Base-by-base conservation (phyloP, 768 basidiomycete genomes). In the Kwoniella europaea region DNA sequence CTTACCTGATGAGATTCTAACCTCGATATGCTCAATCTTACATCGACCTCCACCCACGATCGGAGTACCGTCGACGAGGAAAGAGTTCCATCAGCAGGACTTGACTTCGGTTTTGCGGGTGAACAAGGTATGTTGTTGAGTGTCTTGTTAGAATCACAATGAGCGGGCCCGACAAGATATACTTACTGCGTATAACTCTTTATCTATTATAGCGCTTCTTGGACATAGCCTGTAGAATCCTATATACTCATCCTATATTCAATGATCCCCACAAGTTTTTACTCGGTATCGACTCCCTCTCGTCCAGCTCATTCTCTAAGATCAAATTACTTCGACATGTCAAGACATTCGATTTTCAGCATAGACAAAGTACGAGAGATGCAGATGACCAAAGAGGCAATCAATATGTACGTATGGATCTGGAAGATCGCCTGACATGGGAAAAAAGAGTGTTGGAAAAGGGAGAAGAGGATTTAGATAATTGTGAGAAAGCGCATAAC, bases 81-180 rank as follows among this genome's bases (percentile, higher is more conserved):
- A 1, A 41, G 29, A 27, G n/a, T 59, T 29, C 27, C 57, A 59
- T 59, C 57, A 59, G n/a, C 57, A 59, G 0, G 57, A 41, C 29
- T n/a, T 59, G 29, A 59, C 57, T 27, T 29, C 57, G 57, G 9
- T 59, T 3, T 29, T 59, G 27, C 57, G 57, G 29, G 57, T 59
- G 10, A 59, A 59, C 57, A 59, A 59, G 57, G 57, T 59, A n/a
- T 15, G 57, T 59, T 59, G 15, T 59, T 59, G 15, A 27, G 27
- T 59, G n/a, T 27, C 27, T 22, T 24, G 15, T 27, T 27, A 59
- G 0, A 24, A 27, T 16, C 35, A 35, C 35, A 35, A 5, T 7
- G 27, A 35, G 35, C 4, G 6, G 35, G 6, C 35, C 1, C 35
- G 35, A 7, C 7, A 35, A 35, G 35, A 35, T 35, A 35, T 35